A percentile compares a stretch with the other conserved stretches of the same genome.
Conservation (phyloP, 176 grass and related monocot genomes). For the Oryza meridionalis region DNA sequence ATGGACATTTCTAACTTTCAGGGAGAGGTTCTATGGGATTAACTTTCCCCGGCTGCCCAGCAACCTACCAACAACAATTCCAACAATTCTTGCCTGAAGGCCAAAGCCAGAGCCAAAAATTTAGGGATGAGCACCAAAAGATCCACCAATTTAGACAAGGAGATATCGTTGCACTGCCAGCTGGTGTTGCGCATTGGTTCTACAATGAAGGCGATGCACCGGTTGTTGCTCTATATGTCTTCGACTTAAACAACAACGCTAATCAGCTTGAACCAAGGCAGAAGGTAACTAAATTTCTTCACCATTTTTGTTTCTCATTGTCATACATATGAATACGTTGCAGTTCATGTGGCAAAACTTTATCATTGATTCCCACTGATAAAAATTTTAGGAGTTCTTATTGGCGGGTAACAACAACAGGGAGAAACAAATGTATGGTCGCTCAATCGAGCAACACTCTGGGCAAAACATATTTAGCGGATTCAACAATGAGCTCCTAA, state of each 20-base stretch:
- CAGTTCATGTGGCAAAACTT: neutral
- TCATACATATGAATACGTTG: neutral
- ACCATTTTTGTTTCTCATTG: neutral
- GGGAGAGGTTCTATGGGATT: constrained; percentile 36
- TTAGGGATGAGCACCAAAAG: neutral
- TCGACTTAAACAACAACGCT: neutral
- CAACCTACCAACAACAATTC: constrained; percentile 1
- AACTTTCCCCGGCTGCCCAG: constrained; percentile 32
- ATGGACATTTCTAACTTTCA: neutral
- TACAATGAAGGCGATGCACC: neutral
- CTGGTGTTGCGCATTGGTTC: neutral
- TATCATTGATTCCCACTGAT: neutral
- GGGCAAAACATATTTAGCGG: constrained; percentile 32
- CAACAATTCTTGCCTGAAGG: constrained; percentile 27
- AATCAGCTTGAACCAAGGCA: neutral
- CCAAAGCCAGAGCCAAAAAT: constrained; percentile 1
- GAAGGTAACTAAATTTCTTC: neutral
- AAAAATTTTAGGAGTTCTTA: constrained; percentile 39
- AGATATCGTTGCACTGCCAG: neutral
- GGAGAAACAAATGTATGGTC: neutral
- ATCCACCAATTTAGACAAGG: neutral
- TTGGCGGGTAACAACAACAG: constrained; percentile 43
- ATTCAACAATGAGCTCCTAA: constrained; percentile 26
- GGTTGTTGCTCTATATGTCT: neutral
- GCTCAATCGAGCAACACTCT: neutral